Percentiles rank a stretch among this genome's conserved stretches.
Conservation (phyloP, 441 rosid genomes). For the Corymbia calophylla region DNA sequence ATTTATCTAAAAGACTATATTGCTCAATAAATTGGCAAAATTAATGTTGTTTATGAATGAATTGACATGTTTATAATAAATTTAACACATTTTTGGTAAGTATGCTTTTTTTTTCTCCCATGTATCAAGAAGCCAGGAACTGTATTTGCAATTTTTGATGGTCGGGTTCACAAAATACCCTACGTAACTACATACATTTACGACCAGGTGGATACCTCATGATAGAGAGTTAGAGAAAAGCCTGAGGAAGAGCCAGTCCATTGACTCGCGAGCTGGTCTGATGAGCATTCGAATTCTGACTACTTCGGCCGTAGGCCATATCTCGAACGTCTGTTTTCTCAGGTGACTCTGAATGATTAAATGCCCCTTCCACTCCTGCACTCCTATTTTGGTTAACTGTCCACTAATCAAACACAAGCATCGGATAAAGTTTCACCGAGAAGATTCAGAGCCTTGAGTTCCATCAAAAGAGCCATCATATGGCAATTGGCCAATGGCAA, state of each 20-base stretch:
- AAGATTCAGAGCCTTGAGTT: too few relatives aligned
- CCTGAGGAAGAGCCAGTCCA: not conserved
- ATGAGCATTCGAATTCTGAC: not conserved
- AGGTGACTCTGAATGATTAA: too few relatives aligned
- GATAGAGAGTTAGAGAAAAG: not conserved
- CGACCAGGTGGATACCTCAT: not conserved
- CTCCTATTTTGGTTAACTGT: not conserved
- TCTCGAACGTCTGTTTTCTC: too few relatives aligned
- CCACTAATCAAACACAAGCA: not conserved
- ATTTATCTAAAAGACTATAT: too few relatives aligned
- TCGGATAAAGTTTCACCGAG: not conserved
- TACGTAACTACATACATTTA: not conserved
- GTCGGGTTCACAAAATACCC: not conserved
- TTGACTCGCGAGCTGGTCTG: not conserved
- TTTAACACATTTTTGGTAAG: too few relatives aligned
- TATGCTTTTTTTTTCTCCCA: not conserved
- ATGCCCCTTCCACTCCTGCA: not conserved
- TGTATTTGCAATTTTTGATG: not conserved
- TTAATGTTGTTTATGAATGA: too few relatives aligned
- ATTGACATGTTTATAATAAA: too few relatives aligned
- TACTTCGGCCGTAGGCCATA: not conserved
- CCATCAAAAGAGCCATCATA: not conserved
- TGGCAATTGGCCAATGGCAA: not conserved
- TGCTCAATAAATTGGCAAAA: too few relatives aligned
- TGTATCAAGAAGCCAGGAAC: not conserved